A percentile compares a stretch with the other conserved stretches of the same genome.
Evolutionary conservation across 306 rosid genomes (phyloP).

Genomic region (Leucaena leucocephala): DNA sequence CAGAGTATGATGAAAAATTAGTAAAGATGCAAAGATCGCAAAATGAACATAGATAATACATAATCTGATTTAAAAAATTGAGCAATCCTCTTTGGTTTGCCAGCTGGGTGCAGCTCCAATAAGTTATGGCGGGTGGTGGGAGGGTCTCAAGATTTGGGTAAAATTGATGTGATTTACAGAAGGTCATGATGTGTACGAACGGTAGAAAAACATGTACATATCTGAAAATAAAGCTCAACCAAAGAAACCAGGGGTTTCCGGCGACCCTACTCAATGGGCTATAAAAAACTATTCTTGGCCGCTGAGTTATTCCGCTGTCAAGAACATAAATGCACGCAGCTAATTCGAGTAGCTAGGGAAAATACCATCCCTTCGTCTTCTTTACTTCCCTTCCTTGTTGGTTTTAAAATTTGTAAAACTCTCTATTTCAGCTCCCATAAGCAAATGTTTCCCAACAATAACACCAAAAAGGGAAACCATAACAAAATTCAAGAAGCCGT

Average conservation of each 20-base stretch:
- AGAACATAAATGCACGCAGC: constrained; percentile 8
- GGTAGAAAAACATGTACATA: neutral
- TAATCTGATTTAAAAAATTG: neutral
- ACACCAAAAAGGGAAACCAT: neutral
- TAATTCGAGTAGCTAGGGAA: neutral
- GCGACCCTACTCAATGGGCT: neutral
- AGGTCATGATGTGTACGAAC: neutral
- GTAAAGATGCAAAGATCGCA: neutral
- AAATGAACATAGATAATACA: neutral
- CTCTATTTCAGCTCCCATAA: neutral
- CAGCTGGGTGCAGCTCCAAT: neutral
- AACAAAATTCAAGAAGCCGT: neutral
- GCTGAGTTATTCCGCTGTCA: neutral
- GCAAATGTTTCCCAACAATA: constrained; percentile 20
- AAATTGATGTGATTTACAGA: neutral
- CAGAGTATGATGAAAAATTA: neutral
- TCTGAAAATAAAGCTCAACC: neutral
- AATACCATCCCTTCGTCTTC: constrained; percentile 17
- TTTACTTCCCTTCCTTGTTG: neutral
- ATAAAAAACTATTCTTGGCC: neutral
- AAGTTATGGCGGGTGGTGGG: neutral
- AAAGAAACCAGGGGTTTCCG: neutral
- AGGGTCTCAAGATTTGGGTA: neutral
- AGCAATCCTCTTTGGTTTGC: neutral
- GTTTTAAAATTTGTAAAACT: neutral